Evolutionary conservation across 306 rosid genomes (phyloP).

Genomic region (Hippophae rhamnoides): DNA sequence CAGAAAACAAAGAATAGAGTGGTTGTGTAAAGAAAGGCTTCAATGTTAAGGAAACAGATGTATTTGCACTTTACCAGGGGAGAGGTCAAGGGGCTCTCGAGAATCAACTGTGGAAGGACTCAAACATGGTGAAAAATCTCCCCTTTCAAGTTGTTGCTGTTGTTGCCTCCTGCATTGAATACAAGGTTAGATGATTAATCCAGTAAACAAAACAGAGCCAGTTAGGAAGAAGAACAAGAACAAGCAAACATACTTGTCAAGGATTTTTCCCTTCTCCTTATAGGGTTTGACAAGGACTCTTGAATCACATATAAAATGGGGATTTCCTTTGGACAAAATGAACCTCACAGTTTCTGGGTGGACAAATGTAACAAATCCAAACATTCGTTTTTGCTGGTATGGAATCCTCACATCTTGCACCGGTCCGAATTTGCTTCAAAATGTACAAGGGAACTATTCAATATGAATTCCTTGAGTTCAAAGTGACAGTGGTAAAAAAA

Average conservation of each 20-base stretch:
- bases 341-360: slow-evolving; percentile 84
- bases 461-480: slow-evolving; percentile 11
- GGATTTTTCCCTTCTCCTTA: slow-evolving; percentile 93
- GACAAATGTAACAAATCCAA: slow-evolving; percentile 92
- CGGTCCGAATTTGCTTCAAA: slow-evolving; percentile 82
- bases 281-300: slow-evolving; percentile 97
- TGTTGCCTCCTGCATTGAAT: slow-evolving; percentile 44
- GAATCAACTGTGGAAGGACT: slow-evolving; percentile 42
- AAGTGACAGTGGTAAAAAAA: too few species aligned
- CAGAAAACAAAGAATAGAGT: background rate
- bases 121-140: slow-evolving; percentile 41
- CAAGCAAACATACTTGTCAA: slow-evolving; percentile 52
- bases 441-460: slow-evolving; percentile 14
- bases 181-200: slow-evolving; percentile 1
- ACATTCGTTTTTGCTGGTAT: slow-evolving; percentile 96
- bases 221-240: background rate
- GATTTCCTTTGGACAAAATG: slow-evolving; percentile 88
- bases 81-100: slow-evolving; percentile 35
- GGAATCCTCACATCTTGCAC: slow-evolving; percentile 99
- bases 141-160: slow-evolving; percentile 43
- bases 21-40: background rate
- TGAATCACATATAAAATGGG: slow-evolving; percentile 92
- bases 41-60: too few species aligned
- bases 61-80: slow-evolving; percentile 16
- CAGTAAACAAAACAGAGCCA: background rate